A percentile compares a stretch with the other conserved stretches of the same genome.
phyloP scores from a whole-genome alignment of 2,329 filamentous ascomycete genomes.

The Tolypocladium album region DNA sequence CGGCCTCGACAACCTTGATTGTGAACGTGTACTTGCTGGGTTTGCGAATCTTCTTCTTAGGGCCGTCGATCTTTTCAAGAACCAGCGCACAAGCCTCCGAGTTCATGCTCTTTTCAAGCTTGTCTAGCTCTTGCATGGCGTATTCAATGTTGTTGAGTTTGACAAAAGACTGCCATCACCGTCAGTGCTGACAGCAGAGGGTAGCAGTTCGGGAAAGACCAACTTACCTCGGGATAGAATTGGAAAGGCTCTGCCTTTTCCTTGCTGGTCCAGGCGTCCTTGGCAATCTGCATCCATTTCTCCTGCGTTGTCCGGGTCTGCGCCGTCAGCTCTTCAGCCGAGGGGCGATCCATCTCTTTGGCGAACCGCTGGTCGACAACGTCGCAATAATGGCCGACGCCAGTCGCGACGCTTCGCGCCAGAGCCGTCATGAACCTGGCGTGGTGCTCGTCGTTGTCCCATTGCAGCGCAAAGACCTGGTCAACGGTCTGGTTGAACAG shows the following conservation, averaged over 20 bases:
- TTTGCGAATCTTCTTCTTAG: slow-evolving; percentile 51
- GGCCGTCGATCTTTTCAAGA: slow-evolving; percentile 63
- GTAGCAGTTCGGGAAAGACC: not conserved
- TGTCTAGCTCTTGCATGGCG: slow-evolving; percentile 84
- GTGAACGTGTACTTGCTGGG: slow-evolving; percentile 93
- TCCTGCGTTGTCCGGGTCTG: slow-evolving; percentile 76
- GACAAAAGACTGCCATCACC: slow-evolving; percentile 63
- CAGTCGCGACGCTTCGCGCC: slow-evolving; percentile 72
- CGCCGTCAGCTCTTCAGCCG: slow-evolving; percentile 74
- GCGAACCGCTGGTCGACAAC: slow-evolving; percentile 75
- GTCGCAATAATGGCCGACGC: slow-evolving; percentile 84
- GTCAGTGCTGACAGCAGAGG: slow-evolving; percentile 15
- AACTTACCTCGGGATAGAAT: slow-evolving; percentile 77
- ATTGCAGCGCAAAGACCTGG: slow-evolving; percentile 74
- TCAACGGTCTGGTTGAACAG: slow-evolving; percentile 89
- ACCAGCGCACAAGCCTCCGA: slow-evolving; percentile 83
- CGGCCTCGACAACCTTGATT: slow-evolving; percentile 95
- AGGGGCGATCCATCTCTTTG: slow-evolving; percentile 86
- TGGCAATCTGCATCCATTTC: slow-evolving; percentile 85
- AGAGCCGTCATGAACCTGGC: slow-evolving; percentile 95
- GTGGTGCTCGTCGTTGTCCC: slow-evolving; percentile 88
- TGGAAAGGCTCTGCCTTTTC: slow-evolving; percentile 95
- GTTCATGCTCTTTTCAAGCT: slow-evolving; percentile 79
- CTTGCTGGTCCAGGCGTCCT: slow-evolving; percentile 84
- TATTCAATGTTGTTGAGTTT: slow-evolving; percentile 98